Evolutionary conservation across 2,329 filamentous ascomycete species (phyloP), one percentile per base, ranked within the genome.

Genomic region (Aureobasidium sp.): DNA sequence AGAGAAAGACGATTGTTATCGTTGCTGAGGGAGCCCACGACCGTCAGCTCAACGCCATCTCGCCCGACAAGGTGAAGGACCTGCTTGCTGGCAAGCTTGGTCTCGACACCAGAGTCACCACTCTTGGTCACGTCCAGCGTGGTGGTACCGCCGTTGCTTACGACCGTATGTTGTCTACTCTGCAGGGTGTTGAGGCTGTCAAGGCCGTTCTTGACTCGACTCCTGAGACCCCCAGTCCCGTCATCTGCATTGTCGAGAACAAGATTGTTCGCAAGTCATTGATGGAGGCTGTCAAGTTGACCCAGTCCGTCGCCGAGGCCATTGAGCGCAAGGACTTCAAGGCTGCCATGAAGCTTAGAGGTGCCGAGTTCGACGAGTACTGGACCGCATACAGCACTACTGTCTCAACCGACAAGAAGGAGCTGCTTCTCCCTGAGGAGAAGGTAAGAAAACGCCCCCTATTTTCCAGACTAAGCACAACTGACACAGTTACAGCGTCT

Each of bases 1-100:
- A 97, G 83, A 85, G 94, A 69, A 95, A 96, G 80, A 97, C 94
- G 1, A 97, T 97, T 69, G 93, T 99, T 69, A 96, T 99, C 69
- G 89, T 99, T 58, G 94, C 94, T 58, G 94, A 99, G 77, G 94
- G 94, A 67, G 94, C 94, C 50, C 88, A 92, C 67, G 92, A 97
- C 76, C 83, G 83, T 66, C 78, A 93, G 59, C 85, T 96, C 63
- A 89, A 88, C 72, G 93, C 90, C 75, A 96, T 99, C 69, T 85
- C 85, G 0, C 86, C 91, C 10, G 78, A 81, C 21, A 87, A 88
- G 76, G 89, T 99, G 74, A 96, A 94, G 74, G 84, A 93, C 67
- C 85, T 97, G 55, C 84, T 99, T n/a, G 87, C 91, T 41, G 79
- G 88, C 25, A 86, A 89, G 11, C 84, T 97, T 5, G 86, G 84